Conservation (phyloP, 495 filamentous ascomycete genomes). For the Astrocystis sublimbata region DNA sequence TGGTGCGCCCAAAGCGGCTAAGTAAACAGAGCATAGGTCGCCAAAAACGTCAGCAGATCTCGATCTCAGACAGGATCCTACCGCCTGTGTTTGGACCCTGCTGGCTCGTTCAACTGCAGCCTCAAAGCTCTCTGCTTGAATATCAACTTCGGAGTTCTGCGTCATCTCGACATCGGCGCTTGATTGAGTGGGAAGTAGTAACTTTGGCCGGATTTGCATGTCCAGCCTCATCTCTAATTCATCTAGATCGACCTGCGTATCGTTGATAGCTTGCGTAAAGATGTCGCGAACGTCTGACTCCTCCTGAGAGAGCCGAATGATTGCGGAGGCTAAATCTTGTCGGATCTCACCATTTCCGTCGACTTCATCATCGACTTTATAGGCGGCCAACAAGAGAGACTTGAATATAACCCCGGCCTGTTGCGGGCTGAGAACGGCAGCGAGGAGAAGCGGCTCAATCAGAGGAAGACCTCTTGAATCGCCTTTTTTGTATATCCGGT, state of each 20-base stretch:
- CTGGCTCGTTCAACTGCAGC: conserved; percentile 29
- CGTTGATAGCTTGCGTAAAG: conserved; percentile 59
- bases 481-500: conserved; percentile 62
- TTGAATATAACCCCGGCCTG: conserved; percentile 63
- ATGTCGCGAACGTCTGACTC: conserved; percentile 54
- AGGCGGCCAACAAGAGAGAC: conserved; percentile 59
- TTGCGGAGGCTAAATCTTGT: conserved; percentile 60
- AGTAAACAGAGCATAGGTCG: conserved; percentile 64
- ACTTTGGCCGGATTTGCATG: conserved; percentile 57
- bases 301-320: conserved; percentile 62
- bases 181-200: conserved; percentile 32
- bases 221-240: conserved; percentile 71
- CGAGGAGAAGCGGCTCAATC: conserved; percentile 61
- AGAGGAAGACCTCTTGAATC: conserved; percentile 56
- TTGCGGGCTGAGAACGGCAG: conserved; percentile 59
- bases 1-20: conserved; percentile 54
- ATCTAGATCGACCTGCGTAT: conserved; percentile 64
- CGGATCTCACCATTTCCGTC: conserved; percentile 54
- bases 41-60: conserved; percentile 47
- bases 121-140: conserved; percentile 24
- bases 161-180: conserved; percentile 58
- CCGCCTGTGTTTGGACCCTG: conserved; percentile 41
- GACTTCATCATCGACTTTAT: conserved; percentile 49
- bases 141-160: conserved; percentile 33
- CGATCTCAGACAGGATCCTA: conserved; percentile 51